Percentiles rank a stretch among this genome's conserved stretches.
These are phyloP conservation scores for Collybia mongolica DNA, from an alignment of 768 basidiomycete genomes.

Conservation along the genomic window DNA sequence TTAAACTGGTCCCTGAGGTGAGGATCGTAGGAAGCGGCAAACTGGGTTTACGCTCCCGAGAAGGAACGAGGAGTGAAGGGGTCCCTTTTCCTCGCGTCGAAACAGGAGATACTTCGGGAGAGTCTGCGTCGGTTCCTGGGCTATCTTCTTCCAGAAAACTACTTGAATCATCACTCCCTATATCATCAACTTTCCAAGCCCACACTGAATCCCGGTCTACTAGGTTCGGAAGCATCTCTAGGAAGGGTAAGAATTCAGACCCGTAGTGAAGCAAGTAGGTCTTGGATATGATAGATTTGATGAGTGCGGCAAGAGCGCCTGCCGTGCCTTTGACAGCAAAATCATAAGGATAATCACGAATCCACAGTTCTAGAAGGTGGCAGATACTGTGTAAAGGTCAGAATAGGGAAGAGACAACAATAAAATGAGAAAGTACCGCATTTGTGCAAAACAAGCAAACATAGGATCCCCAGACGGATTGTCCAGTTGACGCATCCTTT, in stretches of 20 bases:
- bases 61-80: conserved; percentile 17
- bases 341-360: conserved; percentile 71
- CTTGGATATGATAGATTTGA: conserved; percentile 77
- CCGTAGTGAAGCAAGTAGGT: conserved; percentile 85
- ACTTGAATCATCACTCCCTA: conserved; percentile 63
- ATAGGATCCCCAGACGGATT: conserved; percentile 74
- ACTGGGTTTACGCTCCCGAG: conserved; percentile 69
- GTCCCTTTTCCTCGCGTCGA: conserved; percentile 20
- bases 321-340: conserved; percentile 76
- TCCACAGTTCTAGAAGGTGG: conserved; percentile 76
- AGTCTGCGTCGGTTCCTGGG: conserved; percentile 26
- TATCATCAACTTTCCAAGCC: conserved; percentile 67
- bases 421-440: conserved; percentile 54
- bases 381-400: conserved; percentile 58
- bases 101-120: conserved; percentile 16
- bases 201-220: conserved; percentile 71
- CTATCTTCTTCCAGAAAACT: conserved; percentile 56
- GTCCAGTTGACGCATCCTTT: conserved; percentile 78
- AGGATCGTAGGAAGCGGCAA: conserved; percentile 54
- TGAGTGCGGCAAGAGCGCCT: conserved; percentile 70
- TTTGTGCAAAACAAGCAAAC: conserved; percentile 86
- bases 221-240: conserved; percentile 62
- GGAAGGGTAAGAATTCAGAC: conserved; percentile 78
- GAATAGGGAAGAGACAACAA: conserved; percentile 2
- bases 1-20: conserved; percentile 23